phyloP scores from a whole-genome alignment of 805 yeast genomes.

The Vanderwaltozyma verrucispora region DNA sequence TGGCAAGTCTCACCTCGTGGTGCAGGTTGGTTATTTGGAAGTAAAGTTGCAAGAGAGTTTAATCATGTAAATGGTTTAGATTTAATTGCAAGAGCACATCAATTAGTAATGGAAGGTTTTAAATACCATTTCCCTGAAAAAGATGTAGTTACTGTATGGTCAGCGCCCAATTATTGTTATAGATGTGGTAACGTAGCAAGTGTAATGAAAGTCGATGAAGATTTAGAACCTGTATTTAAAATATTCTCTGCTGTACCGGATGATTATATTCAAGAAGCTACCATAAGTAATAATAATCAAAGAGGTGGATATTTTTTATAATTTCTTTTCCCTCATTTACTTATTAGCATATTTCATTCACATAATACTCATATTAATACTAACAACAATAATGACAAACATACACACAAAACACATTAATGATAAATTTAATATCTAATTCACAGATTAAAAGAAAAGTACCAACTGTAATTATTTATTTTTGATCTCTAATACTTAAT shows the following conservation, averaged over 20 bases:
- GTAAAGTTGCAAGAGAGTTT: slow-evolving; percentile 88
- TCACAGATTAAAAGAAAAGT: too few relatives aligned
- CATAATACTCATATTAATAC: too few relatives aligned
- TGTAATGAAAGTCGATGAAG: slow-evolving; percentile 91
- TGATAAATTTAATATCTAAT: neutral
- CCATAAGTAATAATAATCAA: slow-evolving; percentile 20
- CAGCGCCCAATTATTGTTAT: slow-evolving; percentile 95
- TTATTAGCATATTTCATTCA: too few relatives aligned
- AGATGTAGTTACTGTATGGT: slow-evolving; percentile 96
- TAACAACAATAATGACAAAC: neutral
- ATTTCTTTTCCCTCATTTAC: neutral
- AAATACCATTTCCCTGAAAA: slow-evolving; percentile 92
- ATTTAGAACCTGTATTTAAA: slow-evolving; percentile 77
- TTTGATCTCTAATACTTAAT: too few relatives aligned
- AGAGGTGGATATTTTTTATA: slow-evolving; percentile 30
- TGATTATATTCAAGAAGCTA: slow-evolving; percentile 36
- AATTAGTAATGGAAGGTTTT: slow-evolving; percentile 97
- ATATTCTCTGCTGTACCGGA: slow-evolving; percentile 95
- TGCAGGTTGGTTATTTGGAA: slow-evolving; percentile 97
- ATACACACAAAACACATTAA: neutral
- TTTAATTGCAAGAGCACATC: slow-evolving; percentile 93
- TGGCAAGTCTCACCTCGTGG: slow-evolving; percentile 99
- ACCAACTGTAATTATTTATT: too few relatives aligned
- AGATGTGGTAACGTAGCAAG: slow-evolving; percentile 98
- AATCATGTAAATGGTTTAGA: slow-evolving; percentile 86